Base-by-base conservation (phyloP, 768 basidiomycete genomes). In the Collybiopsis luxurians region DNA sequence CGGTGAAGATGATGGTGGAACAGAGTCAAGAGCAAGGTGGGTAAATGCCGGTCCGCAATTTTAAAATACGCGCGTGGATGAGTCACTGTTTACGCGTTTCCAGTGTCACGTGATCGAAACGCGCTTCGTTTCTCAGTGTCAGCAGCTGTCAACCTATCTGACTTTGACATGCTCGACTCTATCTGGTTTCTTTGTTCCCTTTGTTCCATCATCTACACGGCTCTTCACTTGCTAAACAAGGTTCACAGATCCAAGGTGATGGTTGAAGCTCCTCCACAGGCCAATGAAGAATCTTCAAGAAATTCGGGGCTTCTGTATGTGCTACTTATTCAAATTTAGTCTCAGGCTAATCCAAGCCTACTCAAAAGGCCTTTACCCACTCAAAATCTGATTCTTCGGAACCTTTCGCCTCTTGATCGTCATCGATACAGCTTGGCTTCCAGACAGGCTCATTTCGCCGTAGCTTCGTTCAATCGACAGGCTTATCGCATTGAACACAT, bases 1-100 rank as follows among this genome's bases (percentile, higher is more conserved):
- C 59, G 61, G 64, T 56, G 67, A 74, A 61, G 73, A 65, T 31
- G 76, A 75, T 66, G 72, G n/a, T n/a, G n/a, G n/a, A n/a, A n/a
- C 31, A 13, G 31, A 34, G 31, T 34, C 31, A 13, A 34, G 31
- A 34, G 13, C 6, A 5, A 34, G 31, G n/a, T n/a, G n/a, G n/a
- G n/a, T n/a, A 34, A 34, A 13, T 34, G 31, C 31, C 31, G 13
- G 31, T 5, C 13, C 31, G 31, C 6, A 5, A 34, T 34, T 6
- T 34, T 6, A 34, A 34, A 6, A 34, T n/a, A n/a, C n/a, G n/a
- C n/a, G n/a, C n/a, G n/a, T n/a, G n/a, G n/a, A n/a, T n/a, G n/a
- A n/a, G n/a, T n/a, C n/a, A n/a, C n/a, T n/a, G n/a, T n/a, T n/a
- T n/a, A n/a, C n/a, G n/a, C n/a, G n/a, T n/a, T n/a, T n/a, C n/a